Percentiles rank a stretch among this genome's conserved stretches.
These are phyloP conservation scores for Phoma sp. DNA, from an alignment of 2,329 filamentous ascomycete genomes.

Conservation along the genomic window DNA sequence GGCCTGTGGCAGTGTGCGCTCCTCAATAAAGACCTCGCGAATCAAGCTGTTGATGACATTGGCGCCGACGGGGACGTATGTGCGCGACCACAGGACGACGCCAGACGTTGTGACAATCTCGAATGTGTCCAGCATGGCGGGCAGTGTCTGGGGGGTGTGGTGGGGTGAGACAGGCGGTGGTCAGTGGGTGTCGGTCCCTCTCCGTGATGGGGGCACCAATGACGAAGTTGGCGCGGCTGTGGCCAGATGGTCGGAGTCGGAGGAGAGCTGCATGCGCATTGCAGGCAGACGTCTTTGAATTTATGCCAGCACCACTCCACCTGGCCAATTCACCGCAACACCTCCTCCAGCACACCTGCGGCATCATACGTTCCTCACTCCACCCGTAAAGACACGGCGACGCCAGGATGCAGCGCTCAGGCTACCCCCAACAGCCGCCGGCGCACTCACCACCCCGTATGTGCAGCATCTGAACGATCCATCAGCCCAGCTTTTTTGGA, in stretches of 20 bases:
- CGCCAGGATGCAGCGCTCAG: constrained; percentile 80
- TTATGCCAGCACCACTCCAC: background rate
- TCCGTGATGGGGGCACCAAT: constrained; percentile 26
- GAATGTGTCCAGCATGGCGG: constrained; percentile 88
- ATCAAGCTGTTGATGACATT: constrained; percentile 94
- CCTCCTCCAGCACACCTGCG: background rate
- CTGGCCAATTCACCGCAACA: background rate
- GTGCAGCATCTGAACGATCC: constrained; percentile 6
- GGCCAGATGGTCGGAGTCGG: constrained; percentile 30
- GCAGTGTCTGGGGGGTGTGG: constrained; percentile 5
- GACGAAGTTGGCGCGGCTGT: constrained; percentile 38
- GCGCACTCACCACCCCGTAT: constrained; percentile 81
- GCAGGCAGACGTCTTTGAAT: background rate
- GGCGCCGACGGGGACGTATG: constrained; percentile 79
- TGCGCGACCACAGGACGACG: constrained; percentile 94
- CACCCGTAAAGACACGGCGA: background rate
- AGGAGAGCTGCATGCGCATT: constrained; percentile 17
- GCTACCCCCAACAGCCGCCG: constrained; percentile 75
- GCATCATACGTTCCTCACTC: background rate
- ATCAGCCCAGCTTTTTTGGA: too few relatives aligned
- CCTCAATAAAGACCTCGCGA: constrained; percentile 96
- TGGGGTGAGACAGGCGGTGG: constrained; percentile 9
- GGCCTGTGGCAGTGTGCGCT: constrained; percentile 72
- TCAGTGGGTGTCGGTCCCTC: constrained; percentile 6
- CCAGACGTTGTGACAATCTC: constrained; percentile 96